Base-by-base conservation (phyloP, 768 basidiomycete genomes). In the Boletus edulis region DNA sequence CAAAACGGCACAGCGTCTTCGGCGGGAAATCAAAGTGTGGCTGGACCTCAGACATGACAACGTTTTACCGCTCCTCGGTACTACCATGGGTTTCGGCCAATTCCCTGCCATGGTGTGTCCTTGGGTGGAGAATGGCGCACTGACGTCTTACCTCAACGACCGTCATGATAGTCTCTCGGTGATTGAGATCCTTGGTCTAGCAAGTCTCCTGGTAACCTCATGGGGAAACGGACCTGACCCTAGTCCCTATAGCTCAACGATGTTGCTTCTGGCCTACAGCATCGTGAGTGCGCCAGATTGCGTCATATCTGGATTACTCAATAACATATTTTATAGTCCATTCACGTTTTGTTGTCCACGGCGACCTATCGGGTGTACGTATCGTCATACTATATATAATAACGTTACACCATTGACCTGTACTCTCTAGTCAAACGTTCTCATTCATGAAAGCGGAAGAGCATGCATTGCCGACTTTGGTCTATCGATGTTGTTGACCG, bases 1-100 rank as follows among this genome's bases (percentile, higher is more conserved):
- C n/a, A 67, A 61, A 61, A 71, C 8, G 27, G 8, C 27, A 27
- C 27, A 27, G 24, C 69, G 56, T 46, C 68, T 69, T 9, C 27
- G 27, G 27, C 27, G 27, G 27, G 27, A 29, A 29, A 29, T 29
- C 2, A 29, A 29, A 29, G 27, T 29, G 27, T 29, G 27, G 27
- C 27, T 29, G 8, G 27, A 29, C 27, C 27, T 29, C 27, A 29
- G 9, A 29, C 27, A 29, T 9, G 27, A 29, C 27, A 29, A 29
- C 9, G 27, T 29, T 29, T 29, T 29, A 29, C 8, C 27, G 8
- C 27, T 29, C 9, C 27, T 29, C 27, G 27, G 27, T 29, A 29
- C 27, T 9, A 9, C 27, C 9, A 29, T 29, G 27, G 8, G 8
- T 29, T 29, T 29, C 8, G 27, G 27, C 9, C 27, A 2, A 29